Evolutionary conservation across 2,329 filamentous ascomycete genomes (phyloP), one percentile per base, ranked within the genome.

Genomic region (Alternaria ventricosa): DNA sequence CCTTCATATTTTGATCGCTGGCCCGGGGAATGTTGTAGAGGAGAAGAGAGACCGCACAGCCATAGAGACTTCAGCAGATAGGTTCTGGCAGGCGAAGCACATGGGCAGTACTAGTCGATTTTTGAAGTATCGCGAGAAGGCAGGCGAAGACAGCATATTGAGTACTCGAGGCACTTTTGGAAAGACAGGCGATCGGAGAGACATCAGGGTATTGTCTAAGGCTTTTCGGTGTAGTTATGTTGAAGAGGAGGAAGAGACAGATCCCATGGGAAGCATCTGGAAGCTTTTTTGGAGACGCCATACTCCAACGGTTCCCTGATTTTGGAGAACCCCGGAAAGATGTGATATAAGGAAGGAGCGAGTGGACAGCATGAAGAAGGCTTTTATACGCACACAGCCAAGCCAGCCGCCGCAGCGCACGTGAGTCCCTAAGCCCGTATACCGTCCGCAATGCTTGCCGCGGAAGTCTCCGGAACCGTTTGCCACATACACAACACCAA

Each of bases 291-390:
- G 20, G 20, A 22, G 20, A 22, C 20, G 20, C 20, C 20, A 22
- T 22, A 22, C 20, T 22, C 20, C 20, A 22, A 22, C 20, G 20
- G 20, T 22, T 22, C 20, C 20, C 20, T 22, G 20, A 22, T 22
- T 33, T 36, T 41, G 33, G 8, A 18, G 1, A 10, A 41, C 4
- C 33, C 1, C 33, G 0, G 33, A 18, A 41, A 4, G 15, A 41
- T 41, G 33, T 18, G 0, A 41, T 41, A 3, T 18, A n/a, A 41
- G 15, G 5, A 41, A 41, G 8, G 5, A 41, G n/a, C 4, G 2
- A 18, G 1, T 5, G 0, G n/a, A 18, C 36, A 41, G n/a, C 36
- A 10, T 41, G 0, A 2, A 3, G 1, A 8, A 41, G 8, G 2
- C 1, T 41, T 41, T 41, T 18, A 18, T 41, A 11, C 5, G 36